Base-by-base conservation (phyloP, 2,329 filamentous ascomycete species). In the Claviceps cyperi region DNA sequence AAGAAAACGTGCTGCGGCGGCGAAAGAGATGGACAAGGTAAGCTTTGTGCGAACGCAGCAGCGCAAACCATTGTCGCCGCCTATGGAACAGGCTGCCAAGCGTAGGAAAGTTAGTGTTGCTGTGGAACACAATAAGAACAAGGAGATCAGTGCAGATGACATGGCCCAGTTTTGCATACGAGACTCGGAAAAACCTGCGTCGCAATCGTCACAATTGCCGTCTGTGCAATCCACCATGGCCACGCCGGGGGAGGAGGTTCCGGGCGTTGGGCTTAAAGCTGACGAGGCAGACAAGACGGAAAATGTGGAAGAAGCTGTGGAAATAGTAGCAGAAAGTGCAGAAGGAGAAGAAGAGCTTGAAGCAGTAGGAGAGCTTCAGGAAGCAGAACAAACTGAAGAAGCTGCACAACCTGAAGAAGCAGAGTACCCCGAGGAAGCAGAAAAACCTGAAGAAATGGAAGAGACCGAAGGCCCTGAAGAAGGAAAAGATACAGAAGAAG, bases 11-110 rank as follows among this genome's bases (percentile, higher is more conserved):
- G 64, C 68, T 1, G 61, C 65, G 21, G 71, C 68, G 3, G 62
- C 66, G 1, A 63, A 66, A 52, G 63, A 68, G 36, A 63, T 75
- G 52, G 64, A 62, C 1, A 64, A 60, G 11, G 69, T 75, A n/a
- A 66, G 60, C 48, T 62, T 73, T 4, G 54, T 57, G 8, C 59
- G 61, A 6, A 55, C 56, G 22, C 46, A 54, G 24, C 46, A 54
- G 11, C 56, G 53, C 35, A 53, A 55, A 7, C 52, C 32, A 38
- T 49, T 32, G 21, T 19, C 52, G 11, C 57, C 58, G 43, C 28
- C 32, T 7, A 15, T 44, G 35, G 62, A 61, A 17, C 54, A 55
- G 24, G 55, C 56, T 19, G 57, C 39, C 21, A 68, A 67, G 52
- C 61, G 55, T 51, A 57, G 61, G 49, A 62, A 46, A 49, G 17